phyloP scores from a whole-genome alignment of 805 yeast genomes.

The Spathaspora boniae region DNA sequence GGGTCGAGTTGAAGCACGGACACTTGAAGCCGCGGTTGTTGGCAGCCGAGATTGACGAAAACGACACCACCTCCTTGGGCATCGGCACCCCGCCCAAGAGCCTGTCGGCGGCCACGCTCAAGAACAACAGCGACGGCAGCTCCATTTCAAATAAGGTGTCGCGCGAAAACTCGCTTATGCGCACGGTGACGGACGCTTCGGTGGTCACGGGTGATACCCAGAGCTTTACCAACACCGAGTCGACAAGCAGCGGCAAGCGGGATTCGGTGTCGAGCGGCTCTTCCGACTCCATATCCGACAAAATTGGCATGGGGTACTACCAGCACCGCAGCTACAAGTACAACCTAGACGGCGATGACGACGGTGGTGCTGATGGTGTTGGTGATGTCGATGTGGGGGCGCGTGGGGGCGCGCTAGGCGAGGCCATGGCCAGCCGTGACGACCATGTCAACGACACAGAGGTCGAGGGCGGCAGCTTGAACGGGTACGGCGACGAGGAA shows the following conservation, averaged over 20 bases:
- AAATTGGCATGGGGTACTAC: constrained; percentile 29
- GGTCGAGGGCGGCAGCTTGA: constrained; percentile 6
- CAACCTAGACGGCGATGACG: constrained; percentile 9
- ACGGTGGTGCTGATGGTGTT: constrained; percentile 10
- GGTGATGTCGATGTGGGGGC: constrained; percentile 12
- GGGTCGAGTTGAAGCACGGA: constrained; percentile 59
- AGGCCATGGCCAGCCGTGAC: too few relatives aligned
- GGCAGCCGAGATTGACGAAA: constrained; percentile 74
- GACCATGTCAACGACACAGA: constrained; percentile 12
- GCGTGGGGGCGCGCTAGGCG: not conserved
- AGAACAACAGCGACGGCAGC: constrained; percentile 4
- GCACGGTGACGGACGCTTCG: constrained; percentile 30
- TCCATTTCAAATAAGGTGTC: constrained; percentile 13
- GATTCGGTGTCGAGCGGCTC: constrained; percentile 23
- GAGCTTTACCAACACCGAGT: constrained; percentile 2
- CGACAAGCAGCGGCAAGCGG: constrained; percentile 10
- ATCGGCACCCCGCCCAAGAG: constrained; percentile 6
- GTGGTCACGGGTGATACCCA: constrained; percentile 8
- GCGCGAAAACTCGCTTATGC: constrained; percentile 26
- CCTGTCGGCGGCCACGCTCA: constrained; percentile 2
- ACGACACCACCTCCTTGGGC: constrained; percentile 5
- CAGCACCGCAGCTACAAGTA: constrained; percentile 39
- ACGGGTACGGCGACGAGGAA: constrained; percentile 17
- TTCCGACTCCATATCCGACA: constrained; percentile 28
- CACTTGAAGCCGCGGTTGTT: constrained; percentile 61